Evolutionary conservation across 1,284 basidiomycete species (phyloP).

Genomic region (Ustilago vetiveriae): DNA sequence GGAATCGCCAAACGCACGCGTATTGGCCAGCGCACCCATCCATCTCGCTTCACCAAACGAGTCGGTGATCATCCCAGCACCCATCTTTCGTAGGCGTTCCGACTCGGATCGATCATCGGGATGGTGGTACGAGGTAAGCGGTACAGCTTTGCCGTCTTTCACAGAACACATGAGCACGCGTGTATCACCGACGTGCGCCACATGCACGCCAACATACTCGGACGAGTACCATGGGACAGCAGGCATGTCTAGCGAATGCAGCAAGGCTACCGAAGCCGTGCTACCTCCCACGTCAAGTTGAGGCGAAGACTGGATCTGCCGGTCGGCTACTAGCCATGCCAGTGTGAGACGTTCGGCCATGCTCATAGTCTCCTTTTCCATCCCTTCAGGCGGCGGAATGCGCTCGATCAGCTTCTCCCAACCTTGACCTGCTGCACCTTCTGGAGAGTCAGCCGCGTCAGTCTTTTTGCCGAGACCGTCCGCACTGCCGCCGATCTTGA

Average conservation of each 20-base stretch:
- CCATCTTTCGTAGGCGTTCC: constrained; percentile 83
- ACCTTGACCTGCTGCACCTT: constrained; percentile 12
- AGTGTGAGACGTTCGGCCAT: constrained; percentile 63
- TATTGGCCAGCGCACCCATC: constrained; percentile 96
- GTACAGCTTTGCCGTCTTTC: constrained; percentile 76
- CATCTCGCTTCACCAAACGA: constrained; percentile 94
- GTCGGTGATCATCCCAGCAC: constrained; percentile 87
- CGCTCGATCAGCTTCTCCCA: constrained; percentile 37
- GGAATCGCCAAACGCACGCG: constrained; percentile 90
- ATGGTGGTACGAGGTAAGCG: constrained; percentile 79
- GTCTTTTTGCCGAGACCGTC: constrained; percentile 4
- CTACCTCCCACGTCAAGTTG: constrained; percentile 73
- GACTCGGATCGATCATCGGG: constrained; percentile 88
- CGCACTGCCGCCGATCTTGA: constrained; percentile 33
- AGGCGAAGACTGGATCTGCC: constrained; percentile 55
- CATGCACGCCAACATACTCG: constrained; percentile 70
- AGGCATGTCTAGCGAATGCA: constrained; percentile 82
- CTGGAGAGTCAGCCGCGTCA: not conserved
- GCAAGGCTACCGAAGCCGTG: constrained; percentile 85
- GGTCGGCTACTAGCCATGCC: constrained; percentile 62
- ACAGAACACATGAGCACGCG: constrained; percentile 83
- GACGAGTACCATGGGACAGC: constrained; percentile 69
- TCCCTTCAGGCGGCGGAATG: constrained; percentile 46
- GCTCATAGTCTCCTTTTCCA: constrained; percentile 51
- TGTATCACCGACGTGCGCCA: constrained; percentile 89